These are phyloP conservation scores for Favolaschia claudopus DNA, from an alignment of 768 basidiomycete genomes.

Conservation along the genomic window DNA sequence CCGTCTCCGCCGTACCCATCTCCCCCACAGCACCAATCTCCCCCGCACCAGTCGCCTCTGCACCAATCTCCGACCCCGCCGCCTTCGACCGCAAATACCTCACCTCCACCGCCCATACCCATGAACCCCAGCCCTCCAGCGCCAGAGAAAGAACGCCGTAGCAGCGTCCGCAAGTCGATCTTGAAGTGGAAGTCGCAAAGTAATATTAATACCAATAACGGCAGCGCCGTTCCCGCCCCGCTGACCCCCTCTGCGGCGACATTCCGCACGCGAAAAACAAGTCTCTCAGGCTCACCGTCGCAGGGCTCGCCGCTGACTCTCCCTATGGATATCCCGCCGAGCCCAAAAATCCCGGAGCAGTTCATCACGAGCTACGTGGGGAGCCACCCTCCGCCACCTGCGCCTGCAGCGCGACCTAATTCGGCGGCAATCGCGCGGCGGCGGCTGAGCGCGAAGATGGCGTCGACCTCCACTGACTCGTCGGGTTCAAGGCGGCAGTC, in stretches of 20 bases:
- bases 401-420: conserved; percentile 19
- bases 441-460: conserved; percentile 39
- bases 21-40: not conserved
- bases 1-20: conserved; percentile 30
- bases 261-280: conserved; percentile 21
- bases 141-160: conserved; percentile 46
- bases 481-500: conserved; percentile 34
- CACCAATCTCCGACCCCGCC: conserved; percentile 30
- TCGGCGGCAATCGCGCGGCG: conserved; percentile 25
- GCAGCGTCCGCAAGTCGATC: conserved; percentile 70
- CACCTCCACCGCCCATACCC: conserved; percentile 31
- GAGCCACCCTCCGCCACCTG: conserved; percentile 37
- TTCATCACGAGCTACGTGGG: conserved; percentile 38
- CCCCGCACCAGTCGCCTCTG: conserved; percentile 14
- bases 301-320: conserved; percentile 29
- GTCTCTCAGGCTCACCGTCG: conserved; percentile 31
- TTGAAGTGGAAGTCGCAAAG: conserved; percentile 76
- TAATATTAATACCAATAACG: conserved; percentile 46
- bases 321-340: conserved; percentile 64
- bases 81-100: conserved; percentile 38
- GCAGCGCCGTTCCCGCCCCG: conserved; percentile 24
- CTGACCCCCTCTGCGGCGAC: conserved; percentile 23
- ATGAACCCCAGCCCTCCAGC: conserved; percentile 33
- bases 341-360: conserved; percentile 66
- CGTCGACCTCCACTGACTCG: conserved; percentile 44